Evolutionary conservation across 2,329 filamentous ascomycete species (phyloP).

Genomic region (Rhexocercosporidium sp.): DNA sequence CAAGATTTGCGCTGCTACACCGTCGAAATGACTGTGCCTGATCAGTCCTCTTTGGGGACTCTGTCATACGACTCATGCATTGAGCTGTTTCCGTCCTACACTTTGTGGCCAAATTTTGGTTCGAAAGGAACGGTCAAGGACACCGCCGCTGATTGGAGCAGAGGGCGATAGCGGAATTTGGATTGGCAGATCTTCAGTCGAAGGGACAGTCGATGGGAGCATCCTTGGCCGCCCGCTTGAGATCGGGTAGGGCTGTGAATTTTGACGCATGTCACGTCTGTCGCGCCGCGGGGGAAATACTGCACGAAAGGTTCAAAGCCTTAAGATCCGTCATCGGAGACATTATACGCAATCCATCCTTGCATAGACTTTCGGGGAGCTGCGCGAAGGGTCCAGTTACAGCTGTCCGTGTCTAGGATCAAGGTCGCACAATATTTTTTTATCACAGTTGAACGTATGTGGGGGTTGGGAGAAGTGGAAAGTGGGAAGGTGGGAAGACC

Average conservation of each 20-base stretch:
- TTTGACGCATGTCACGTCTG: neutral
- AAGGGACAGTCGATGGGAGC: neutral
- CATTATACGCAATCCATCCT: neutral
- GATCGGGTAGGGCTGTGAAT: neutral
- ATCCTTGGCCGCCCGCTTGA: neutral
- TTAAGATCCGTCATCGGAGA: conserved; percentile 10
- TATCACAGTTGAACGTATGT: neutral
- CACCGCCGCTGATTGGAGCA: neutral
- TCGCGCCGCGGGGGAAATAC: neutral
- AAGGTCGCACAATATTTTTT: neutral
- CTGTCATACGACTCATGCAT: neutral
- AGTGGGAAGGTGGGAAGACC: neutral
- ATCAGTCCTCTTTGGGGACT: neutral
- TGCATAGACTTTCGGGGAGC: neutral
- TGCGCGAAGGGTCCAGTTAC: neutral
- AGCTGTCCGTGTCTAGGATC: neutral
- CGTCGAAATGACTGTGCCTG: conserved; percentile 5
- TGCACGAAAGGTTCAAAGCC: conserved; percentile 11
- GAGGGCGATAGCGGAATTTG: neutral
- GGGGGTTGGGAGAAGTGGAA: conserved; percentile 1
- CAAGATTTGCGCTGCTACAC: neutral
- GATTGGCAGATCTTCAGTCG: neutral
- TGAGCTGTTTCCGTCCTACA: neutral
- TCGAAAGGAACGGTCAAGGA: neutral
- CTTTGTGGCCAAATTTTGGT: neutral